These are phyloP conservation scores for Pisolithus albus DNA, from an alignment of 768 basidiomycete species.

Conservation along the genomic window DNA sequence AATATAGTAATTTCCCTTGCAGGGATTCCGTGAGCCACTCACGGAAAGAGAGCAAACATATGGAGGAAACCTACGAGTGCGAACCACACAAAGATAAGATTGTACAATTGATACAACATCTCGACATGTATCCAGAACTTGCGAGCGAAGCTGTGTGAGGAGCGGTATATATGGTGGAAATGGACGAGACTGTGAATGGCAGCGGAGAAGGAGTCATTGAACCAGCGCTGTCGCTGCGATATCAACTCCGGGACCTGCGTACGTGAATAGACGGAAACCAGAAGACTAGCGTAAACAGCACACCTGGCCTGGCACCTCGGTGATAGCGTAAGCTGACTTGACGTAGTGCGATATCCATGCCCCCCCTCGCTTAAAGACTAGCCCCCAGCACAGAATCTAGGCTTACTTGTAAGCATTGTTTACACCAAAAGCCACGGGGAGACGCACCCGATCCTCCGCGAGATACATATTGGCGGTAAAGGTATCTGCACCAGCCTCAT, in stretches of 20 bases:
- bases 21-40: background rate
- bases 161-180: conserved; percentile 93
- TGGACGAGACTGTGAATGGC: conserved; percentile 88
- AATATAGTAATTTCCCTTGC: conserved; percentile 84
- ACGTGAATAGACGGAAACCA: background rate
- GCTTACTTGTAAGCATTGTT: conserved; percentile 6
- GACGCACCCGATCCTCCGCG: conserved; percentile 73
- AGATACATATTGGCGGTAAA: conserved; percentile 97
- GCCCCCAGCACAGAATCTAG: conserved; percentile 92
- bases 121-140: conserved; percentile 96
- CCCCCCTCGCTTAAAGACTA: conserved; percentile 88
- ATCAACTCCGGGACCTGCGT: conserved; percentile 82
- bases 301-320: conserved; percentile 89
- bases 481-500: conserved; percentile 80
- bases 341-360: conserved; percentile 95
- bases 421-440: background rate
- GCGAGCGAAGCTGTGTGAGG: conserved; percentile 70
- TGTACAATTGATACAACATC: conserved; percentile 85
- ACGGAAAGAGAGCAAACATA: background rate
- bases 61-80: conserved; percentile 47
- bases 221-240: conserved; percentile 91
- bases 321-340: conserved; percentile 87
- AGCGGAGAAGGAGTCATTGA: conserved; percentile 98
- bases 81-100: conserved; percentile 91
- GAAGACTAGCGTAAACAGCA: conserved; percentile 4